Conservation (phyloP, 345 rosid genomes). For the Boechera retrofracta region DNA sequence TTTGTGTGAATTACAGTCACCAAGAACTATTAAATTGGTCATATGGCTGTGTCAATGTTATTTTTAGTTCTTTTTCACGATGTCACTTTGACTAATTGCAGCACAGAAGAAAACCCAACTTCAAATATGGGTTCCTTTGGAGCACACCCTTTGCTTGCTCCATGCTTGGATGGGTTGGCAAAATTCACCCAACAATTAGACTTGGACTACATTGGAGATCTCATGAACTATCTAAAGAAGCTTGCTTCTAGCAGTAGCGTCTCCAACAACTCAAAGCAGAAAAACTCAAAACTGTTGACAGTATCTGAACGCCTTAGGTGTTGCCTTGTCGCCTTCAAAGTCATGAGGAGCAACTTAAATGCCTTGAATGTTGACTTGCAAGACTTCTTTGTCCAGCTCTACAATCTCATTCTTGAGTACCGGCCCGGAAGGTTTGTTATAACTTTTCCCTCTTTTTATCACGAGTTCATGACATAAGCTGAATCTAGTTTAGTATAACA, state of each 20-base stretch:
- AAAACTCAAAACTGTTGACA: conserved; percentile 49
- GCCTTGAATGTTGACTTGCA: conserved; percentile 96
- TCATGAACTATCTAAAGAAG: conserved; percentile 82
- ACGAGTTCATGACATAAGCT: background rate
- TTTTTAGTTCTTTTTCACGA: background rate
- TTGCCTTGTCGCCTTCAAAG: conserved; percentile 94
- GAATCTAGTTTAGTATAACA: conserved; percentile 3
- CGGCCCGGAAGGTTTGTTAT: conserved; percentile 90
- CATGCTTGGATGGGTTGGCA: conserved; percentile 86
- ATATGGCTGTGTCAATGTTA: conserved; percentile 3
- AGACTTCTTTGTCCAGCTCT: conserved; percentile 86
- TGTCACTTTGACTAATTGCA: conserved; percentile 37
- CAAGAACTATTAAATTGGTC: conserved; percentile 12
- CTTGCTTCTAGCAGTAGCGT: conserved; percentile 68
- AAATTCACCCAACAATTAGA: conserved; percentile 87
- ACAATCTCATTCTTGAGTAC: conserved; percentile 85
- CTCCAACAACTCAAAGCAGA: conserved; percentile 48
- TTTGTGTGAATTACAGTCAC: conserved; percentile 23
- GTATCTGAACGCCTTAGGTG: conserved; percentile 82
- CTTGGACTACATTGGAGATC: conserved; percentile 87
- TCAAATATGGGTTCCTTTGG: conserved; percentile 48
- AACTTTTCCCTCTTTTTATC: background rate
- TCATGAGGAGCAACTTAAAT: conserved; percentile 92
- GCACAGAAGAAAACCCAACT: conserved; percentile 53
- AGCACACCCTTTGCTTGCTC: conserved; percentile 72